phyloP scores from a whole-genome alignment of 2,329 filamentous ascomycete genomes.

The Fulvia fulva region DNA sequence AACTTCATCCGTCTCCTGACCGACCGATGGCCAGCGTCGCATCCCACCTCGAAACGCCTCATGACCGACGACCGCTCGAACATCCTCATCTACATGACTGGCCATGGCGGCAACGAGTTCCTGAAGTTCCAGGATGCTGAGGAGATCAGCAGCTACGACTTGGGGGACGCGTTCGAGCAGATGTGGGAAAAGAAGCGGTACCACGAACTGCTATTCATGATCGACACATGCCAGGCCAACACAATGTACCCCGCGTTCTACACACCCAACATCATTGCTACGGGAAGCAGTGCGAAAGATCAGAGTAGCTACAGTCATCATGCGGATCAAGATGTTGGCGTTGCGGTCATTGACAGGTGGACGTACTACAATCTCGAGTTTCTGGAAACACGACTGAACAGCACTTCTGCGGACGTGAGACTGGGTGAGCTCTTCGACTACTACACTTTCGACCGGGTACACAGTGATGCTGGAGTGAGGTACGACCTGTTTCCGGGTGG shows the following conservation, averaged over 20 bases:
- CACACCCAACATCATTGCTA: conserved; percentile 95
- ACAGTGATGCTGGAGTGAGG: conserved; percentile 83
- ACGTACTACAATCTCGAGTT: conserved; percentile 99
- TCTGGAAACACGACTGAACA: conserved; percentile 82
- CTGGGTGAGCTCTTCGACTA: conserved; percentile 93
- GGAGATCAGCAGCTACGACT: conserved; percentile 92
- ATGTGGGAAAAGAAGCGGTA: conserved; percentile 99
- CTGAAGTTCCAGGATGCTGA: conserved; percentile 98
- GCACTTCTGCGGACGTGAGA: conserved; percentile 81
- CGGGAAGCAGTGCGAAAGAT: conserved; percentile 91
- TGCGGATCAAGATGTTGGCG: conserved; percentile 94
- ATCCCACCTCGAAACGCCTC: conserved; percentile 88
- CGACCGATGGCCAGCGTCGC: conserved; percentile 88
- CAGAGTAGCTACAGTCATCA: conserved; percentile 97
- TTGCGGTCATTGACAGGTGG: conserved; percentile 96
- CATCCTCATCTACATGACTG: conserved; percentile 98
- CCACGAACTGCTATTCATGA: conserved; percentile 98
- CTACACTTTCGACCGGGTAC: conserved; percentile 92
- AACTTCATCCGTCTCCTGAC: conserved; percentile 96
- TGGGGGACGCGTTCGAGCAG: conserved; percentile 96
- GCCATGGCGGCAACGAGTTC: conserved; percentile 95
- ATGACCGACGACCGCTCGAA: conserved; percentile 95
- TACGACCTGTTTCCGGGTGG: conserved; percentile 94
- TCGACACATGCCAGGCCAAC: conserved; percentile 98
- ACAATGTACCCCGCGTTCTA: conserved; percentile 99